Evolutionary conservation across 2,329 filamentous ascomycete species (phyloP).

Genomic region (Hymenotorrendiella dingleyae): DNA sequence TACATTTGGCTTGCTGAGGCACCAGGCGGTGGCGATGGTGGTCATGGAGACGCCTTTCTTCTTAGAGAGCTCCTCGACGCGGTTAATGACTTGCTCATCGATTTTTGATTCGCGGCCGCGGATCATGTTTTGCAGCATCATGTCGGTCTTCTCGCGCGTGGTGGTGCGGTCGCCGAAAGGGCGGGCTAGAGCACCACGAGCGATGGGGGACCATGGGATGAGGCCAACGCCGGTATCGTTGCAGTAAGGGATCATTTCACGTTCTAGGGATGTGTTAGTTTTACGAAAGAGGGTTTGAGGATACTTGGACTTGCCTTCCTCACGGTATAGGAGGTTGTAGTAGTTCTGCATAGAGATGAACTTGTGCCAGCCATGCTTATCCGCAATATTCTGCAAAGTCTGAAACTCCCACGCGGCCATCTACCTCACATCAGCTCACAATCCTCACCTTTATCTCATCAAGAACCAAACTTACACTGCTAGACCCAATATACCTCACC

Average conservation of each 20-base stretch:
- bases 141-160: conserved; percentile 14
- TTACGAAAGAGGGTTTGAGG: too few relatives aligned
- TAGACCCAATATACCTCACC: conserved; percentile 46
- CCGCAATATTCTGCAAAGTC: conserved; percentile 49
- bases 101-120: conserved; percentile 19
- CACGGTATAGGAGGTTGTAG: conserved; percentile 53
- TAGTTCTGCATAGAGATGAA: conserved; percentile 56
- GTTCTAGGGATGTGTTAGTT: conserved; percentile 25
- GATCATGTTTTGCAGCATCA: conserved; percentile 11
- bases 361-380: conserved; percentile 52
- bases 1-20: conserved; percentile 36
- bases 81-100: conserved; percentile 20
- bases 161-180: conserved; percentile 11
- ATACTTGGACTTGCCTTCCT: conserved; percentile 38
- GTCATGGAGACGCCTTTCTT: conserved; percentile 53
- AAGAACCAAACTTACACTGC: conserved; percentile 30
- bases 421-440: conserved; percentile 37
- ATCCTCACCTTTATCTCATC: too few relatives aligned
- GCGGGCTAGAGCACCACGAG: conserved; percentile 29
- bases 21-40: conserved; percentile 53
- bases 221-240: conserved; percentile 29
- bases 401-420: conserved; percentile 51
- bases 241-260: conserved; percentile 32
- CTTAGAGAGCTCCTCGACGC: conserved; percentile 36
- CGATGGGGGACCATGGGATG: conserved; percentile 34